Evolutionary conservation across 257 asterid species (phyloP), one percentile per base, ranked within the genome.

Genomic region (Solanum chmielewskii): DNA sequence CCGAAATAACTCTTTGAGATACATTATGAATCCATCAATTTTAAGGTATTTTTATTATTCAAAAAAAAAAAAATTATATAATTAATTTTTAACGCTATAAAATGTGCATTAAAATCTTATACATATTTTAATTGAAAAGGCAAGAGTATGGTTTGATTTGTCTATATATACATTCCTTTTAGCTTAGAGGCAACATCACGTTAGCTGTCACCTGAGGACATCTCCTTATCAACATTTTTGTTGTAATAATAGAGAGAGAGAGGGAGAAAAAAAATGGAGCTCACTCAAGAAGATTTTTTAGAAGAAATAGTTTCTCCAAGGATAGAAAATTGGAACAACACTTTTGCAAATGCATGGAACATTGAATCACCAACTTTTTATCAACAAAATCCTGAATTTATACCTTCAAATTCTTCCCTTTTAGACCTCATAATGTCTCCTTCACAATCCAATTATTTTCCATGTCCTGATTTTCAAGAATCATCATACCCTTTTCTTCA

Each of bases 241-340:
- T 87, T 68, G 85, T 78, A 82, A 37, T 35, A 5, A 9, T 1
- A 37, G 18, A 84, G 85, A 76, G 75, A 62, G 75, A 9, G 9
- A 29, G 27, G 27, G 27, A 83, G 84, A 88, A 86, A 87, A 89
- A 66, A 89, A 86, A 93, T 93, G 97, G 97, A 93, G 92, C 78
- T 91, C 7, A 82, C 90, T 84, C 92, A 92, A 62, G 86, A 87
- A 10, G 92, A 90, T 18, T 87, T 94, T 59, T 75, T 94, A 29
- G 98, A 94, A 85, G 98, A 91, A 70, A 25, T 93, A 71, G 86
- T 92, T 90, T 93, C 88, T 88, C 93, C 96, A 35, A 94, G 86
- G 64, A 87, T 89, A 14, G 93, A 92, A 81, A 90, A 44, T 33
- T 92, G 93, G 94, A 86, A 39, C 20, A 74, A 83, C 83, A 84